Evolutionary conservation across 2,329 filamentous ascomycete genomes (phyloP), one percentile per base, ranked within the genome.

Genomic region (Ilyonectria mors-panacis): DNA sequence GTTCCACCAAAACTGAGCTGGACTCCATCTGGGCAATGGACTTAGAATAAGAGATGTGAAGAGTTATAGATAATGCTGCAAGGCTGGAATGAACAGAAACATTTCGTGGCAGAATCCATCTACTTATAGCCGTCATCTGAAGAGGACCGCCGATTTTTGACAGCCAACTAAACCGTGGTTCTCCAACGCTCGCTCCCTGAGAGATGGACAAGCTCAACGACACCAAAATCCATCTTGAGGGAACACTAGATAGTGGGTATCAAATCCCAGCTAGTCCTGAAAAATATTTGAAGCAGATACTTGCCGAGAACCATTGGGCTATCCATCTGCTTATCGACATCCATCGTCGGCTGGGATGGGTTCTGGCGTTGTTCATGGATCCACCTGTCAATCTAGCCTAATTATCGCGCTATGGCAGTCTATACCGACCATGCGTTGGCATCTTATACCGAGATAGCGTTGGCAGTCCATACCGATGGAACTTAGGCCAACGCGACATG

Each of bases 1-100:
- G 44, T 28, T 60, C 57, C 10, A 60, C 57, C 17, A 60, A 17
- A 17, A 60, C 21, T 33, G 57, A 50, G 19, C 12, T 60, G 26
- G 44, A 60, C 4, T 15, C 45, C 44, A 50, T 60, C 19, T 26
- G 21, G 45, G 28, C 15, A 3, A 12, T 28, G 26, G 26, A 26
- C 26, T 28, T n/a, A 6, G 13, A 17, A 1, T 28, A 6, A 9
- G 21, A 6, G 23, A 28, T 17, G 4, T 3, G 12, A 48, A 48
- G 13, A 4, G 9, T 28, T 13, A 30, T 17, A 21, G n/a, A 48
- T 48, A n/a, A 19, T 5, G 17, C 10, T 48, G 13, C 1, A 23
- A 48, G 28, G 26, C 13, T 48, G 26, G 21, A 28, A 17, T 7
- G 21, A n/a, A 17, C 6, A 17, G 23, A 3, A 28, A 7, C 3